Evolutionary conservation across 2,329 filamentous ascomycete species (phyloP).

Genomic region (Microdochium paspali): DNA sequence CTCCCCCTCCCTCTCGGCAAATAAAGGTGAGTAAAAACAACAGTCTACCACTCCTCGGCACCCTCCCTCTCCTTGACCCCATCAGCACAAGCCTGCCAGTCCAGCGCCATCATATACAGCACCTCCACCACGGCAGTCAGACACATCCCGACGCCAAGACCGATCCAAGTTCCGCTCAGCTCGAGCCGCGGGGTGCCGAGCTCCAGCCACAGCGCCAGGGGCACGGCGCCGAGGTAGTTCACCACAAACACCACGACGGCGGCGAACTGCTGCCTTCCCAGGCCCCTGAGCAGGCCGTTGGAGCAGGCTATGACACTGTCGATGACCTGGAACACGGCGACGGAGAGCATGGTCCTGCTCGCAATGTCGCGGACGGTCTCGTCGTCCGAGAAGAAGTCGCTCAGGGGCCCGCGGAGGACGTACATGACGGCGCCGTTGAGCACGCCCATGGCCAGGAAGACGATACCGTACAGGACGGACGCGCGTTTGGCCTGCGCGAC

Average conservation of each 20-base stretch:
- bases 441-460: conserved; percentile 21
- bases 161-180: conserved; percentile 25
- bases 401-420: conserved; percentile 17
- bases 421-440: conserved; percentile 22
- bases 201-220: conserved; percentile 27
- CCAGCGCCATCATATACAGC: conserved; percentile 20
- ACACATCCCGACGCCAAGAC: conserved; percentile 21
- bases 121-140: conserved; percentile 19
- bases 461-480: conserved; percentile 18
- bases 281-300: conserved; percentile 27
- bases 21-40: background rate
- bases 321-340: conserved; percentile 22
- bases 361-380: conserved; percentile 17
- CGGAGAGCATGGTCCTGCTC: conserved; percentile 18
- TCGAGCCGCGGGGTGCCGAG: conserved; percentile 18
- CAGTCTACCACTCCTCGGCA: background rate
- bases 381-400: conserved; percentile 22
- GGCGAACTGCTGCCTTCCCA: conserved; percentile 26
- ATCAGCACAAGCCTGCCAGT: conserved; percentile 22
- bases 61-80: conserved; percentile 17
- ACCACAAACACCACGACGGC: conserved; percentile 24
- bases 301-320: conserved; percentile 24
- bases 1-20: background rate
- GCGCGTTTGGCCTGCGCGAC: conserved; percentile 21
- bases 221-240: conserved; percentile 27